Base-by-base conservation (phyloP, 2,329 filamentous ascomycete genomes). In the Sclerotiophoma versabilis region DNA sequence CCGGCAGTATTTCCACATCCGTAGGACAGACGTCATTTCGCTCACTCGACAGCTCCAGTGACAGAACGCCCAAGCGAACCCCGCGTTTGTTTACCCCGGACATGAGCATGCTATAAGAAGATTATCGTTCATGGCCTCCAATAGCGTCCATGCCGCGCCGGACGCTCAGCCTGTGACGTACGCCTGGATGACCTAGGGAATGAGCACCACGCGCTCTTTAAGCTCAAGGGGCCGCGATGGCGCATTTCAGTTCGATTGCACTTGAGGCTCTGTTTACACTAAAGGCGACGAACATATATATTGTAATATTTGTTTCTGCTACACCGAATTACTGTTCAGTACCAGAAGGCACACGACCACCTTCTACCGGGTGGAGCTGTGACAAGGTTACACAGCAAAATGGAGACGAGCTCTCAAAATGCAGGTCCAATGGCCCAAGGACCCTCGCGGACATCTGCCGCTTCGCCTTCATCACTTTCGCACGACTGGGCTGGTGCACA, bases 401-500 rank as follows among this genome's bases (percentile, higher is more conserved):
- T 43, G 42, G 30, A 47, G 14, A 47, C 43, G 14, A 53, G 36
- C 30, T 47, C 42, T 10, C 49, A 27, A 23, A 47, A 53, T 12
- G 43, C 49, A 38, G 63, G 60, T 17, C 59, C 63, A 12, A 60
- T 63, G 50, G 56, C 59, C 12, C 54, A 56, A 38, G 61, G 58
- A 7, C 57, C 52, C 3, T 47, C 49, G 19, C 29, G 30, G 25
- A 47, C 42, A 26, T 47, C 34, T 9, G 42, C 37, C 2, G 37
- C 43, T 29, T 52, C 34, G 12, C 42, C 43, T n/a, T 30, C 56
- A 14, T 51, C 62, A 14, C 62, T 62, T 3, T 60, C 63, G 9
- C 58, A 57, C 17, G 62, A 71, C 30, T 69, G 56, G 57, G 63
- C 57, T 12, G 57, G 61, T 14, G 49, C 58, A 7, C 38, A 51